These are phyloP conservation scores for Prinsepia uniflora DNA, from an alignment of 306 rosid genomes.

Conservation along the genomic window DNA sequence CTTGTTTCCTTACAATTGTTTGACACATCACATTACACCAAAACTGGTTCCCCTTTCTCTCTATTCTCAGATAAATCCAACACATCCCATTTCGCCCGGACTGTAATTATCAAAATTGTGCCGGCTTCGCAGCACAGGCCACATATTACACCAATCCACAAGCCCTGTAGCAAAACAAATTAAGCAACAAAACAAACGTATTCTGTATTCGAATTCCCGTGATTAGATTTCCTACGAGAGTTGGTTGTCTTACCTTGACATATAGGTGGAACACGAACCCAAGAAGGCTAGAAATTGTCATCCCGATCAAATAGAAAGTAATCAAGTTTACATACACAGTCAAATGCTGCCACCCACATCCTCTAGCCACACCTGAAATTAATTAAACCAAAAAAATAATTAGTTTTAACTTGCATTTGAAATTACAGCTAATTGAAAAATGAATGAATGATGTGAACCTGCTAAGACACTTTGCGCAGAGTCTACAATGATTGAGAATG, in stretches of 20 bases:
- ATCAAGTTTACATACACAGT: constrained; percentile 56
- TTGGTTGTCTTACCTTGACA: constrained; percentile 37
- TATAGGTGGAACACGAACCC: constrained; percentile 48
- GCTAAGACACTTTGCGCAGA: constrained; percentile 78
- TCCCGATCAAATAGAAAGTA: constrained; percentile 58
- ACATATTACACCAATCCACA: constrained; percentile 72
- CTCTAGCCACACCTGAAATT: constrained; percentile 69
- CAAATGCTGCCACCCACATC: constrained; percentile 76
- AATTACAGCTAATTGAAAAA: neutral
- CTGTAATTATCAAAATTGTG: constrained; percentile 38
- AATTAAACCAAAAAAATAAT: neutral
- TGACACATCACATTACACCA: neutral
- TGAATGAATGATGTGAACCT: constrained; percentile 38
- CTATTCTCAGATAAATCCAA: constrained; percentile 19
- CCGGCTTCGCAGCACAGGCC: constrained; percentile 54
- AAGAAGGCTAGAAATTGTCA: constrained; percentile 55
- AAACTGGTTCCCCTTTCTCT: constrained; percentile 8
- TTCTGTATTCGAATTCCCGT: too few relatives aligned
- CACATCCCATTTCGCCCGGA: constrained; percentile 43
- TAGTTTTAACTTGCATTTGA: too few relatives aligned
- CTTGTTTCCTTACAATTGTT: neutral
- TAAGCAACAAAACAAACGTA: neutral
- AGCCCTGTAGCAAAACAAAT: constrained; percentile 40
- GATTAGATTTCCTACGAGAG: too few relatives aligned
- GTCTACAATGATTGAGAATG: constrained; percentile 58